Base-by-base conservation (phyloP, 345 rosid genomes). In the Sonneratia alba region DNA sequence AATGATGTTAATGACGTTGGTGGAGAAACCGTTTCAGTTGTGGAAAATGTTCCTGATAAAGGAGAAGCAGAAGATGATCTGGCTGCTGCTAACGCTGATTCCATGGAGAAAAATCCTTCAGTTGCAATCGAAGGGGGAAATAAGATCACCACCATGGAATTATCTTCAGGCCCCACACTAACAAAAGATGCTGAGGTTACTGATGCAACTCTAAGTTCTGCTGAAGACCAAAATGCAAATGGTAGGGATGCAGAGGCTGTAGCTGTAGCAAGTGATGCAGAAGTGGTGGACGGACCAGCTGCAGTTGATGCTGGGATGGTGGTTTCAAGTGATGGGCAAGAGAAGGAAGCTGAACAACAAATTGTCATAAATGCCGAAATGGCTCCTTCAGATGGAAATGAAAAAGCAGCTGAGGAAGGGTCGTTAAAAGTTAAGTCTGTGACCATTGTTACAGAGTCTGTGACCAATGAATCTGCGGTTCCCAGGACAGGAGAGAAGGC, bases 271-370 rank as follows among this genome's bases (percentile, higher is more conserved):
- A 12, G 66, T 13, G 66, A 62, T 27, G 38, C 38, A 62, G 66
- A 62, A 32, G 14, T 34, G 38, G 66, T 34, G 64, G 43, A 36
- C 0, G 64, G 65, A 1, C 14, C 34, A 10, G 34, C 48, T 64
- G 63, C 42, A 16, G 69, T 18, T 62, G 67, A 16, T 6, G 38
- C 1, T 12, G 79, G 74, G 77, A 11, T 62, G 66, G 38, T 32
- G 19, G 66, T 27, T 27, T 11, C 66, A 3, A 13, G 10, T 27
- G 37, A 21, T n/a, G 76, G 37, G 22, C 56, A 73, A 36, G 70
- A 68, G 34, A 72, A 68, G 74, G 84, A 79, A 71, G 73, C 66
- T 73, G 86, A 78, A 67, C 76, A 75, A 37, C 77, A 71, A 67
- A 19, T 42, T 67, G 77, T 55, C 32, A 18, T 62, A 49, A 67